Base-by-base conservation (phyloP, 1,139 yeast species). In the Saccharomyces hybrid region DNA sequence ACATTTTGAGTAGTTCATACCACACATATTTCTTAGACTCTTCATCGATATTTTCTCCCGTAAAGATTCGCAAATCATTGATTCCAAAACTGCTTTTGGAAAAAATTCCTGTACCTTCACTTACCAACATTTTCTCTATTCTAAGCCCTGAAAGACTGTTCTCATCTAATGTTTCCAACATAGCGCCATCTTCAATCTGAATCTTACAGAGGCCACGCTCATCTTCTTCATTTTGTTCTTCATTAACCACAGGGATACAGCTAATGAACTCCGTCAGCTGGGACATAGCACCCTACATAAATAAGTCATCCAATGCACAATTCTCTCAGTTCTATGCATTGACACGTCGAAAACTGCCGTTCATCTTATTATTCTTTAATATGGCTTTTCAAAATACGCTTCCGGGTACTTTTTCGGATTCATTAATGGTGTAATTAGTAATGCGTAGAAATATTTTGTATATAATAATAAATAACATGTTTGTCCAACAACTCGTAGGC, bases 31-130 rank as follows among this genome's bases (percentile, higher is more conserved):
- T 4, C 47, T 52, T 34, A 6, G 50, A 14, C 7, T 14, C 23
- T 48, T 49, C 50, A n/a, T 50, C 38, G 6, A 48, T 34, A 5
- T 48, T 48, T 0, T 51, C 51, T 41, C 49, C 53, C 7, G 52
- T 50, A 46, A 56, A 63, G 8, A 57, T 47, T 27, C 48, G 50
- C 42, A 63, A 5, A 34, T 55, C 50, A 3, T 31, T n/a, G 13
- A 55, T 47, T 6, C 13, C 47, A 7, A 60, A 25, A 2, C 49
- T 14, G 1, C 42, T 44, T 23, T 44, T 48, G 6, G 34, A 42
- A 25, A 56, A 57, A 4, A 64, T 58, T 7, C 54, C 62, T 8
- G 59, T 56, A 5, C 68, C 68, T 26, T 64, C 68, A 51, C 66
- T 61, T 6, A 61, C 53, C 1, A 55, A 46, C 7, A 58, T 34